Percentiles rank a stretch among this genome's conserved stretches.
phyloP scores from a whole-genome alignment of 176 grass and related monocot species.

The Zoysia pacifica region DNA sequence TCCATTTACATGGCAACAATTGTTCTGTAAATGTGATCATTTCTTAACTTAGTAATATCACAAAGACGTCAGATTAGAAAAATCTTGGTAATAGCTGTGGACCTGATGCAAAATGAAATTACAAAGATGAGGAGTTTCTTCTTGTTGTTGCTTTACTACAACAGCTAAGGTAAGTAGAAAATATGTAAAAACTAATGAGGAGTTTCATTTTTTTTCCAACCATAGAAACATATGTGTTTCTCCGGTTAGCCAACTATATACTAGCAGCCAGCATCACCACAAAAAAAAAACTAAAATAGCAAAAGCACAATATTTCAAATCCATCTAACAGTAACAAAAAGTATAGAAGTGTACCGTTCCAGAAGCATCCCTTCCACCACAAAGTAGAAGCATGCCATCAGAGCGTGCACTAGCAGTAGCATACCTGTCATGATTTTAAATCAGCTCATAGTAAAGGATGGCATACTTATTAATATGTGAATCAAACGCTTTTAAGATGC shows the following conservation, averaged over 20 bases:
- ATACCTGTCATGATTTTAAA: conserved; percentile 67
- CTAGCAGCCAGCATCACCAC: not conserved
- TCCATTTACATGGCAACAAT: not conserved
- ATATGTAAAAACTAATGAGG: conserved; percentile 30
- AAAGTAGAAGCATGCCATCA: conserved; percentile 98
- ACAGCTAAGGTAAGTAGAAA: conserved; percentile 5
- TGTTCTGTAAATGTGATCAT: not conserved
- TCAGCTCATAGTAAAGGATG: conserved; percentile 31
- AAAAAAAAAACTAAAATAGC: conserved; percentile 22
- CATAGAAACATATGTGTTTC: conserved; percentile 11
- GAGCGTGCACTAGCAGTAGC: conserved; percentile 95
- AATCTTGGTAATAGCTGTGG: not conserved
- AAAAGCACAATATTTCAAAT: not conserved
- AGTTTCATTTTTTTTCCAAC: not conserved
- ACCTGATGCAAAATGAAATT: not conserved
- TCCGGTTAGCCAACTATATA: conserved; percentile 28
- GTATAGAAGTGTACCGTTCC: conserved; percentile 61
- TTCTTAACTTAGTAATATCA: not conserved
- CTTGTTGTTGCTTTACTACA: not conserved
- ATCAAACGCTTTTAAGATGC: conserved; percentile 1
- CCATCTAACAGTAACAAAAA: conserved; percentile 42
- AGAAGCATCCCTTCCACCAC: conserved; percentile 96
- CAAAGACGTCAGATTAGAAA: not conserved
- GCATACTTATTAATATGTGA: conserved; percentile 18
- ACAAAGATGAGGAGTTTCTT: not conserved